Percentiles rank a stretch among this genome's conserved stretches.
Conservation (phyloP, 768 basidiomycete species). For the Phylloporus sp. region DNA sequence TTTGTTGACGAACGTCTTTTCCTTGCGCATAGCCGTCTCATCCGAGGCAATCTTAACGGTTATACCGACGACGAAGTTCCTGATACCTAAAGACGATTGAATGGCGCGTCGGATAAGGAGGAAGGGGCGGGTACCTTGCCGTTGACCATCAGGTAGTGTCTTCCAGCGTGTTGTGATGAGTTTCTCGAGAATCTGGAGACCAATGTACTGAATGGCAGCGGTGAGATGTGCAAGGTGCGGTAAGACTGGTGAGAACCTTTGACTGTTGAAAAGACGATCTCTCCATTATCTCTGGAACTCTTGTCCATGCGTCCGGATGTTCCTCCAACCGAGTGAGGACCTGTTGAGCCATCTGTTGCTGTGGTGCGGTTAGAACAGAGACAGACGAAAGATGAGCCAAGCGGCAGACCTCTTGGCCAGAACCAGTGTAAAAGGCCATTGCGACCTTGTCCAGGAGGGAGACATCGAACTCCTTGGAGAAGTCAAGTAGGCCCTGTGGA, state of each 20-base stretch:
- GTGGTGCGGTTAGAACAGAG: slow-evolving; percentile 12
- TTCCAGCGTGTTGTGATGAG: slow-evolving; percentile 95
- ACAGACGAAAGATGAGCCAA: slow-evolving; percentile 5
- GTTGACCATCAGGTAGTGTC: slow-evolving; percentile 88
- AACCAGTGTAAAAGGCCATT: slow-evolving; percentile 83
- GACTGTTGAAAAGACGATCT: slow-evolving; percentile 77
- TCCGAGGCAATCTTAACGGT: slow-evolving; percentile 93
- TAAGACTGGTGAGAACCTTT: slow-evolving; percentile 48
- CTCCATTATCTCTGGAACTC: slow-evolving; percentile 92
- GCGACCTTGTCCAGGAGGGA: slow-evolving; percentile 90
- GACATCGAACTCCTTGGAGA: slow-evolving; percentile 91
- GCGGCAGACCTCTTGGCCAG: slow-evolving; percentile 69
- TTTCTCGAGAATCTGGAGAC: slow-evolving; percentile 94
- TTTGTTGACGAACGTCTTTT: slow-evolving; percentile 95
- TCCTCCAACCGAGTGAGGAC: slow-evolving; percentile 96
- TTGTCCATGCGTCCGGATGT: slow-evolving; percentile 93
- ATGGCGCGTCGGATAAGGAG: slow-evolving; percentile 3
- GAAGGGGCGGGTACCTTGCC: slow-evolving; percentile 56
- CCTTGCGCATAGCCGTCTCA: slow-evolving; percentile 79
- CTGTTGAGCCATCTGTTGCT: slow-evolving; percentile 96
- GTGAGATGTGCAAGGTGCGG: slow-evolving; percentile 7
- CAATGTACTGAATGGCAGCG: slow-evolving; percentile 68
- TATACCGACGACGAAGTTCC: slow-evolving; percentile 92
- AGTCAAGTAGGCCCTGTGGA: slow-evolving; percentile 80
- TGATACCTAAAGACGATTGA: slow-evolving; percentile 58